Evolutionary conservation across 75 land plant genomes (phyloP).

Genomic region (Pinus tabuliformis): DNA sequence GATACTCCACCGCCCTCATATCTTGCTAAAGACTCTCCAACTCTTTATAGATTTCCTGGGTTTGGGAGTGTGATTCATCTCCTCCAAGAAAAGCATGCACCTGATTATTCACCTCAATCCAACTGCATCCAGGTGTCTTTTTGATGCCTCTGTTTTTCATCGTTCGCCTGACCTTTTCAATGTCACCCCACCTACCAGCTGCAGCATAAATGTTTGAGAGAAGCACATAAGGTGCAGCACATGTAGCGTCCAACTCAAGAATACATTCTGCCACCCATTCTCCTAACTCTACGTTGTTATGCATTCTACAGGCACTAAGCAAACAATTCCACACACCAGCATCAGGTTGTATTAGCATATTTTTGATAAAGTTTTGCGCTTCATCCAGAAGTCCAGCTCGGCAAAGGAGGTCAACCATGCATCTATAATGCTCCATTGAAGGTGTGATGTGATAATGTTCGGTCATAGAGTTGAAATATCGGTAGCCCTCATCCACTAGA

Average conservation of each 20-base stretch:
- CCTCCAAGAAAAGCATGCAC: neutral
- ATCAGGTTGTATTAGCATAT: constrained; percentile 19
- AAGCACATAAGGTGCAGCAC: constrained; percentile 5
- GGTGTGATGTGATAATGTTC: constrained; percentile 10
- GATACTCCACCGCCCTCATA: neutral
- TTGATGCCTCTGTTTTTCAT: neutral
- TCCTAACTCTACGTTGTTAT: constrained; percentile 18
- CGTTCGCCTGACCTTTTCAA: neutral
- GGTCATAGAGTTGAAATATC: constrained; percentile 17
- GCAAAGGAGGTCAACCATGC: constrained; percentile 23
- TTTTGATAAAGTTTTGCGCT: constrained; percentile 11
- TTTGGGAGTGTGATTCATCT: neutral
- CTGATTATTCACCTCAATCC: neutral
- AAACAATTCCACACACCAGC: constrained; percentile 9
- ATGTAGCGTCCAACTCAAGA: constrained; percentile 5
- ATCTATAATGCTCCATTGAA: constrained; percentile 16
- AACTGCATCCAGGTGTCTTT: constrained; percentile 4
- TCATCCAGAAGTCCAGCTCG: constrained; percentile 13
- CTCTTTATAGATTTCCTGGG: neutral
- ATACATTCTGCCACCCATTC: neutral
- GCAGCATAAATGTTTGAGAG: constrained; percentile 1
- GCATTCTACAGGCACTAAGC: constrained; percentile 18
- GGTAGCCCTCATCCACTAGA: constrained; percentile 11
- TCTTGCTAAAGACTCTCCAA: neutral
- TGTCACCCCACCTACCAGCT: neutral